phyloP scores from a whole-genome alignment of 2,329 filamentous ascomycete species.

The Huntiella bhutanensis region DNA sequence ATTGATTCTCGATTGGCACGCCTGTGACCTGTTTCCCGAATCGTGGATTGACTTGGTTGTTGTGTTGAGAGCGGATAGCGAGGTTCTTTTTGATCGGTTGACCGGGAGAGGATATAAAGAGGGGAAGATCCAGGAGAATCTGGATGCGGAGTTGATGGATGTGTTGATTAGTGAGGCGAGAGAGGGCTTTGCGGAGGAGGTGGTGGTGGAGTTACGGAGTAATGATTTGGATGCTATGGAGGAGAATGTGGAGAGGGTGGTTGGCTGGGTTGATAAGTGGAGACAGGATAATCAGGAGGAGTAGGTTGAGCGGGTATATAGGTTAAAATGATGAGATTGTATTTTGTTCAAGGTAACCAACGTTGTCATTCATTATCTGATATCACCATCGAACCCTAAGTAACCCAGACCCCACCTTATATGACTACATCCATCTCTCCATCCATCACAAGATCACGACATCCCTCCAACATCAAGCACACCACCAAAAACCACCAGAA shows the following conservation, averaged over 20 bases:
- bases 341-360: background rate
- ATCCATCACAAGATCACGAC: background rate
- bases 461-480: background rate
- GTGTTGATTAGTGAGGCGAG: constrained; percentile 78
- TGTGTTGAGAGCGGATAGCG: constrained; percentile 67
- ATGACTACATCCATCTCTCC: background rate
- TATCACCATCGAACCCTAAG: constrained; percentile 24
- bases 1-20: constrained; percentile 92
- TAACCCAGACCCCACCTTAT: background rate
- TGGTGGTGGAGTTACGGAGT: constrained; percentile 76
- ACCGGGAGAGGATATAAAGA: constrained; percentile 65
- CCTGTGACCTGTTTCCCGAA: constrained; percentile 83
- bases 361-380: constrained; percentile 34
- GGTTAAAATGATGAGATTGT: background rate
- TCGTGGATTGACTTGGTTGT: constrained; percentile 92
- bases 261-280: constrained; percentile 38
- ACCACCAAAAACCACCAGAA: background rate
- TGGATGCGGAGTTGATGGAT: constrained; percentile 96
- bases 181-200: constrained; percentile 69
- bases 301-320: background rate
- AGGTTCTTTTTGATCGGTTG: constrained; percentile 67
- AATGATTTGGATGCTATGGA: constrained; percentile 73
- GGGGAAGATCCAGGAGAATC: constrained; percentile 81
- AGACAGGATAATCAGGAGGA: constrained; percentile 1
- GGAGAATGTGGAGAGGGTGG: constrained; percentile 66